phyloP scores from a whole-genome alignment of 345 rosid species.

The Populus davidiana region DNA sequence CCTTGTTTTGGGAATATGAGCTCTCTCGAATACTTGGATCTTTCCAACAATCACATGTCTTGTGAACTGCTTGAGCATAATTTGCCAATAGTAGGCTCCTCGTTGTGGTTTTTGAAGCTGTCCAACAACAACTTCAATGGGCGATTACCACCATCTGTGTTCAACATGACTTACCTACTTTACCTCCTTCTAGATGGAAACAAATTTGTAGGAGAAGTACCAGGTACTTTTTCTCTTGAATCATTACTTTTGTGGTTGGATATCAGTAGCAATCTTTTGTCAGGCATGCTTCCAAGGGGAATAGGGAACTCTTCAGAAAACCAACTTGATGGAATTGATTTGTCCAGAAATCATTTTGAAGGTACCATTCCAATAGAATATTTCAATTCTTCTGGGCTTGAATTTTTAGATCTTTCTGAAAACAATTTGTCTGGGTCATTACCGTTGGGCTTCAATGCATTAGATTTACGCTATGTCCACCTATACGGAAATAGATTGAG shows the following conservation, averaged over 20 bases:
- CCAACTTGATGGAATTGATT: background rate
- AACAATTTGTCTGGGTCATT: slow-evolving; percentile 4
- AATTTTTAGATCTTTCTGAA: background rate
- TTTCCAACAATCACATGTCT: no score
- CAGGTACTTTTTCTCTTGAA: background rate
- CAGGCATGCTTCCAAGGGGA: background rate
- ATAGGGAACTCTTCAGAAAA: background rate
- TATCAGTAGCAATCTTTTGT: background rate
- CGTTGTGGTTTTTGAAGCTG: no score
- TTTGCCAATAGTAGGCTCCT: no score
- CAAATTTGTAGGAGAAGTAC: background rate
- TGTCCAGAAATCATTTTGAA: background rate
- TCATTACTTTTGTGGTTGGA: background rate
- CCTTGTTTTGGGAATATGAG: no score
- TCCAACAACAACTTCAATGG: no score
- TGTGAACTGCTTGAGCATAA: no score
- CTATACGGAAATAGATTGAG: slow-evolving; percentile 1
- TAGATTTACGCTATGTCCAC: background rate
- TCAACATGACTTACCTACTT: no score
- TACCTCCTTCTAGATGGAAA: slow-evolving; percentile 1
- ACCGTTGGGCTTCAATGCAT: background rate
- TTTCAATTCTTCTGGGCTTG: background rate
- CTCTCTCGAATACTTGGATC: no score
- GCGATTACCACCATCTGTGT: no score
- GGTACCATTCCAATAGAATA: background rate